Evolutionary conservation across 768 basidiomycete genomes (phyloP).

Genomic region (Calocybe cyanea): DNA sequence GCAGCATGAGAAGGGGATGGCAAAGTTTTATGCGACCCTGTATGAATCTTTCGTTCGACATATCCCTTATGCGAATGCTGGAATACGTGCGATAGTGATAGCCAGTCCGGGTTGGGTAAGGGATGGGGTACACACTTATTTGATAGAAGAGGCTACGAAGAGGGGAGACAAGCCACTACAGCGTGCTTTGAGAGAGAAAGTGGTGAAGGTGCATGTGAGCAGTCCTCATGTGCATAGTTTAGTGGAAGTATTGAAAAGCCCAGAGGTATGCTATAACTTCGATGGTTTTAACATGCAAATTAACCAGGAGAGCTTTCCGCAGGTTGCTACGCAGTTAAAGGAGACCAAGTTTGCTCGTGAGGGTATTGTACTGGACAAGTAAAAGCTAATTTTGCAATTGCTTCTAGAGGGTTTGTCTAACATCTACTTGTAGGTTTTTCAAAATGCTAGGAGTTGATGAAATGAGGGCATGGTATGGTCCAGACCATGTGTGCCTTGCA

Average conservation of each 20-base stretch:
- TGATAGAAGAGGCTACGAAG: slow-evolving; percentile 75
- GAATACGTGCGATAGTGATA: slow-evolving; percentile 87
- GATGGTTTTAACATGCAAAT: neutral
- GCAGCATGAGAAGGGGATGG: slow-evolving; percentile 89
- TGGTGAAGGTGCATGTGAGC: slow-evolving; percentile 85
- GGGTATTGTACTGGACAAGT: slow-evolving; percentile 89
- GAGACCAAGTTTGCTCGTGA: slow-evolving; percentile 97
- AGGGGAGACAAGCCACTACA: slow-evolving; percentile 83
- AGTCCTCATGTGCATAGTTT: slow-evolving; percentile 96
- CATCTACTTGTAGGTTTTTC: slow-evolving; percentile 68
- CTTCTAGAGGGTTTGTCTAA: neutral
- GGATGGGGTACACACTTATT: slow-evolving; percentile 81
- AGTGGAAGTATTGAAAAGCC: slow-evolving; percentile 90
- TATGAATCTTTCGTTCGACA: slow-evolving; percentile 88
- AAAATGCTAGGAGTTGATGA: slow-evolving; percentile 96
- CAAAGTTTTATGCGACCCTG: slow-evolving; percentile 77
- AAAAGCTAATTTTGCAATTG: neutral
- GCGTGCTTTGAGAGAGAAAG: slow-evolving; percentile 73
- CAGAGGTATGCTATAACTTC: slow-evolving; percentile 60
- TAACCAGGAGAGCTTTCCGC: neutral
- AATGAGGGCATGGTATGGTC: slow-evolving; percentile 98
- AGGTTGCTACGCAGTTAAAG: slow-evolving; percentile 77
- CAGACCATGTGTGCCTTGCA: slow-evolving; percentile 88
- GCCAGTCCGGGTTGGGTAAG: slow-evolving; percentile 96
- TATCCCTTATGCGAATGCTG: slow-evolving; percentile 74